Conservation (phyloP, 495 filamentous ascomycete genomes). For the Xylaria longipes region DNA sequence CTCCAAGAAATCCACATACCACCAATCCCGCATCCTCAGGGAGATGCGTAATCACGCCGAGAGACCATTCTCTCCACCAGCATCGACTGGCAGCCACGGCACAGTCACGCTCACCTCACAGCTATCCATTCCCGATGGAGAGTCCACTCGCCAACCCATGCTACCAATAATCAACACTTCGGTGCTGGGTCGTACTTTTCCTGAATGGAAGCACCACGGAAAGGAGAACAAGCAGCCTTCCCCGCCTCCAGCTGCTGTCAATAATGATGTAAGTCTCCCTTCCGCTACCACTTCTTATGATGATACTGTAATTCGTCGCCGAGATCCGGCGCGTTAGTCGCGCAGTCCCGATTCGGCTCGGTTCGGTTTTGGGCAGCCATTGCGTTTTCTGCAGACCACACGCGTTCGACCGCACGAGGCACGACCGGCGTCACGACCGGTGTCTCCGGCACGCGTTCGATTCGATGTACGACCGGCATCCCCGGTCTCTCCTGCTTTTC, state of each 20-base stretch:
- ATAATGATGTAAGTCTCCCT: conserved; percentile 20
- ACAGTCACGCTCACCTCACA: conserved; percentile 57
- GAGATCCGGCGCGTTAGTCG: conserved; percentile 24
- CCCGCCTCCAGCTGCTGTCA: neutral
- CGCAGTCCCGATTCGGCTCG: conserved; percentile 14
- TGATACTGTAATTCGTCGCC: conserved; percentile 14
- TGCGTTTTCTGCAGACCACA: conserved; percentile 3
- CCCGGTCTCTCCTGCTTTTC: neutral
- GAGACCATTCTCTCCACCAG: conserved; percentile 57
- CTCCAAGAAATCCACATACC: conserved; percentile 37
- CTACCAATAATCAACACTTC: conserved; percentile 62
- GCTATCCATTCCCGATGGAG: conserved; percentile 50
- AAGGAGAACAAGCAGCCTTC: conserved; percentile 21
- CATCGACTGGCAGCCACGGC: conserved; percentile 59
- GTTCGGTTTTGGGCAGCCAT: neutral
- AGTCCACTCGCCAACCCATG: conserved; percentile 47
- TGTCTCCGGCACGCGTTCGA: neutral
- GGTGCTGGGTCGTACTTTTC: conserved; percentile 66
- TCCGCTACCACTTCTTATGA: conserved; percentile 2
- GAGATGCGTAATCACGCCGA: conserved; percentile 47
- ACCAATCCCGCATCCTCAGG: conserved; percentile 46
- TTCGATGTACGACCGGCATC: neutral
- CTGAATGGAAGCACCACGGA: conserved; percentile 53
- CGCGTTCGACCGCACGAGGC: conserved; percentile 7
- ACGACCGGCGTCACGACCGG: neutral